Evolutionary conservation across 495 filamentous ascomycete genomes (phyloP), one percentile per base, ranked within the genome.

Genomic region (Platismatia glauca): DNA sequence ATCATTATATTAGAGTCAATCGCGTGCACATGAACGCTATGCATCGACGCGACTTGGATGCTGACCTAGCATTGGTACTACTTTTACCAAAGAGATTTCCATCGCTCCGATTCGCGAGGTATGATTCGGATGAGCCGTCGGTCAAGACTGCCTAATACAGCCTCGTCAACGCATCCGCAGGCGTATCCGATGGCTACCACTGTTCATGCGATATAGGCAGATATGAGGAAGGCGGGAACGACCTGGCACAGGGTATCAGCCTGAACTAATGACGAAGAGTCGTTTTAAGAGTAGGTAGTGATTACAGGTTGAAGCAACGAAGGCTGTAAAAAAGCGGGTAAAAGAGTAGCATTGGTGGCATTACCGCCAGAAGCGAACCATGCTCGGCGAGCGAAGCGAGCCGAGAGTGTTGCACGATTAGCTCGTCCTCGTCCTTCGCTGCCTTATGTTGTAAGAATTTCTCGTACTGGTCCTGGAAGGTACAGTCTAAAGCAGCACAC

Each of bases 1-100:
- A 62, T 79, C 78, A 60, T 71, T 75, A 48, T 20, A 39, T 27
- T 8, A 48, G n/a, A n/a, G n/a, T n/a, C 8, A 8, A 22, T 1
- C 7, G 7, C 9, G 9, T 27, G 44, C 44, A 24, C 22, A 12
- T 48, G 7, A 9, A 9, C 11, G 44, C 4, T 8, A 48, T n/a
- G 11, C 7, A 27, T 27, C n/a, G 6, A 24, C 4, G 9, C 3
- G 27, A 48, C 7, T 11, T 9, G 9, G 11, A 27, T 11, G 1
- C 44, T 13, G 6, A 48, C 44, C 44, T 48, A 48, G 44, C 1
- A 48, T 27, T 6, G 27, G 44, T 8, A 48, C 44, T 22, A 48
- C 44, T 48, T 48, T 48, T 13, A 27, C 22, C 1, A 48, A 9
- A 48, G 44, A 24, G 44, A 12, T 27, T 8, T 8, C 44, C 44